Evolutionary conservation across 768 basidiomycete species (phyloP), one percentile per base, ranked within the genome.

Genomic region (Myochromella boudieri): DNA sequence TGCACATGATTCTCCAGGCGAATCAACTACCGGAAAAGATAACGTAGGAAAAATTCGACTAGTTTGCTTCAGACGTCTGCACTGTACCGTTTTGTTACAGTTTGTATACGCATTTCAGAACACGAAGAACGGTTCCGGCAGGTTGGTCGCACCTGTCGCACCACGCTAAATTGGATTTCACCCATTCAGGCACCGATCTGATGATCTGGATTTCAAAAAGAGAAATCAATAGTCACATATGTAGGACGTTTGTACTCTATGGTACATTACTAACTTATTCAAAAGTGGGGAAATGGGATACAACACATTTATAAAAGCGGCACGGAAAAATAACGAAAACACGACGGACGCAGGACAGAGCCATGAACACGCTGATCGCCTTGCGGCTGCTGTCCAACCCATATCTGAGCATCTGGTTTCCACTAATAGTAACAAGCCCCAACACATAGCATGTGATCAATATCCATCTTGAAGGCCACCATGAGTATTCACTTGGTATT

Each of bases 371-470:
- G 9, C 38, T 29, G 36, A 38, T 44, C 26, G 41, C 54, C 51
- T 52, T 22, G 11, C 43, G 53, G 48, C 44, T 29, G 38, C 48
- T 37, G 27, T 47, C 39, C 39, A 48, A 28, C 65, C 29, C 63
- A 64, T 66, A 25, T 33, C 25, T 32, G 66, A 40, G 18, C 67
- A 43, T 17, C n/a, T n/a, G n/a, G n/a, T n/a, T n/a, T n/a, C n/a
- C n/a, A n/a, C 60, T 54, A 46, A 65, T 65, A 24, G 32, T 49
- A 4, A 52, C 56, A 2, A 59, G 48, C 25, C 56, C 52, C 51
- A 37, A 65, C 42, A 63, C 64, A 66, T 4, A 59, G 56, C 42
- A 62, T 58, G 44, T 68, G 68, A 37, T 62, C 66, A 14, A 57
- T 61, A 10, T 63, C 49, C 10, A 68, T 46, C 31, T 58, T 59